Percentiles rank a stretch among this genome's conserved stretches.
phyloP scores from a whole-genome alignment of 352 stramenopile genomes.

The Pseudoperonospora humuli region DNA sequence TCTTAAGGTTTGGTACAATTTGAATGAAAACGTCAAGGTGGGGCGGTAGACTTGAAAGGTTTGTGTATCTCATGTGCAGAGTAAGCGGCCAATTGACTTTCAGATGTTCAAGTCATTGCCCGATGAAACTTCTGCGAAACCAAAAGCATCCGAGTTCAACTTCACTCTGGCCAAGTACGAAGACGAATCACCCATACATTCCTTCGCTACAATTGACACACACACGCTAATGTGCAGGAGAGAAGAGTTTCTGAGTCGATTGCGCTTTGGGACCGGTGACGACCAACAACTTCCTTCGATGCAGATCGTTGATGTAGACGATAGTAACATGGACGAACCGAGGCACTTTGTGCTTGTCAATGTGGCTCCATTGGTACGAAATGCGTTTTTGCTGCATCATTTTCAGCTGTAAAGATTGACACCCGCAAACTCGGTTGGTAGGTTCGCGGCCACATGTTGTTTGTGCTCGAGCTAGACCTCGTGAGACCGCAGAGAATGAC shows the following conservation, averaged over 20 bases:
- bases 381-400: not conserved
- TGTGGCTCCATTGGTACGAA: conserved; percentile 51
- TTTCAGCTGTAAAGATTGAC: not conserved
- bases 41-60: not conserved
- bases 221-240: conserved; percentile 16
- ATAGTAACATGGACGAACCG: not conserved
- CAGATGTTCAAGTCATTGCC: conserved; percentile 11
- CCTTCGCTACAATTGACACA: not conserved
- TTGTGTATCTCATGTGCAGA: conserved; percentile 9
- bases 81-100: conserved; percentile 35
- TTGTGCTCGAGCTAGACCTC: conserved; percentile 34
- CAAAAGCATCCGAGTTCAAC: conserved; percentile 30
- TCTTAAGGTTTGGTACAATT: conserved; percentile 15
- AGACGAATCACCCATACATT: not conserved
- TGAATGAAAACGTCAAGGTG: not conserved
- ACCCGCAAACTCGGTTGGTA: conserved; percentile 5
- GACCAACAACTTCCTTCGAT: conserved; percentile 10
- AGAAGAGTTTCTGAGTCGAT: conserved; percentile 37
- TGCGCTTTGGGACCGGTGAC: conserved; percentile 14
- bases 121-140: not conserved
- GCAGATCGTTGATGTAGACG: conserved; percentile 1
- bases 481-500: conserved; percentile 36
- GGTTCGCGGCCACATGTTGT: conserved; percentile 56
- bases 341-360: conserved; percentile 49
- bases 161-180: conserved; percentile 54